These are phyloP conservation scores for Aspergillus fumigatiaffinis DNA, from an alignment of 2,329 filamentous ascomycete genomes.

Conservation along the genomic window DNA sequence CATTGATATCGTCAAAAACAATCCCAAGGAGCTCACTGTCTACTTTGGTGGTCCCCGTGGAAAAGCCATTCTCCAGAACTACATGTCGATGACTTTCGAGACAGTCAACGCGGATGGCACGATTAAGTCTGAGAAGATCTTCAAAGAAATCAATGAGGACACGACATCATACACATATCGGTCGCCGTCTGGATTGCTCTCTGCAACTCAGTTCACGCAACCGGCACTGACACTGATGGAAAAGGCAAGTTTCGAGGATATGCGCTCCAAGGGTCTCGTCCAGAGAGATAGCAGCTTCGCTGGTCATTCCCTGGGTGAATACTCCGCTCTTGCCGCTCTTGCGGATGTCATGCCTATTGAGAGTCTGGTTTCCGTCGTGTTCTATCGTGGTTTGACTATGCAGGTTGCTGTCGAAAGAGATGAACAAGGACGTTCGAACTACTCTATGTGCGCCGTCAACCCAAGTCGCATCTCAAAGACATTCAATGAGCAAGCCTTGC, in stretches of 20 bases:
- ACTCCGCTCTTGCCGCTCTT: conserved; percentile 91
- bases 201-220: conserved; percentile 97
- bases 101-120: conserved; percentile 88
- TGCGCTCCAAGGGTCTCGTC: conserved; percentile 94
- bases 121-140: conserved; percentile 98
- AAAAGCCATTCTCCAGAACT: conserved; percentile 97
- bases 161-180: conserved; percentile 96
- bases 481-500: conserved; percentile 95
- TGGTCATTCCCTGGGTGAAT: conserved; percentile 96
- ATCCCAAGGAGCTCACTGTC: conserved; percentile 96
- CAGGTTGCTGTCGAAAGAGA: conserved; percentile 98
- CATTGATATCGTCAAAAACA: conserved; percentile 98
- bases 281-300: conserved; percentile 96
- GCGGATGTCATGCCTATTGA: conserved; percentile 99
- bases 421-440: conserved; percentile 87
- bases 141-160: conserved; percentile 92
- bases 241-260: conserved; percentile 98
- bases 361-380: conserved; percentile 94
- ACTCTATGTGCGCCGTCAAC: conserved; percentile 99
- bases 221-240: conserved; percentile 97
- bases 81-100: conserved; percentile 99
- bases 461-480: conserved; percentile 97
- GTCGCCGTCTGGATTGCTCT: conserved; percentile 89
- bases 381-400: conserved; percentile 98
- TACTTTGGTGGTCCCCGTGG: conserved; percentile 96